Conservation (phyloP, 768 basidiomycete species). For the Neoboletus subvelutipes region DNA sequence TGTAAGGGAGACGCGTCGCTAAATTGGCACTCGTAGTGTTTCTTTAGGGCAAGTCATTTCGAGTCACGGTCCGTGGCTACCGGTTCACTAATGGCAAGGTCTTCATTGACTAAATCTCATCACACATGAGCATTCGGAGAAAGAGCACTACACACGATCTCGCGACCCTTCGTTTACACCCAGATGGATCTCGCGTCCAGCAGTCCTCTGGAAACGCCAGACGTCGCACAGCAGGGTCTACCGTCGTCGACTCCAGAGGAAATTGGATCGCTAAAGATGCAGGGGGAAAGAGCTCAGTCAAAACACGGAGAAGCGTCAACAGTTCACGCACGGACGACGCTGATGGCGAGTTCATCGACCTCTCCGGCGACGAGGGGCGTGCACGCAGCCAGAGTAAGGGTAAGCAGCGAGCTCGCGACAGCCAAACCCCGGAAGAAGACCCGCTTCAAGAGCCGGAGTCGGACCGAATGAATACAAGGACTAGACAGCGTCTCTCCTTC, state of each 20-base stretch:
- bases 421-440: slow-evolving; percentile 8
- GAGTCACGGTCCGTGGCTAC: slow-evolving; percentile 4
- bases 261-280: slow-evolving; percentile 72
- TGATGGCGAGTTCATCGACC: slow-evolving; percentile 26
- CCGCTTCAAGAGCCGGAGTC: slow-evolving; percentile 12
- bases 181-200: slow-evolving; percentile 61
- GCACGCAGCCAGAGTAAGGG: slow-evolving; percentile 19
- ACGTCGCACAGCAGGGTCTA: slow-evolving; percentile 34
- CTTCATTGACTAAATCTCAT: neutral
- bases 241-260: slow-evolving; percentile 47
- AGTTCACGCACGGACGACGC: slow-evolving; percentile 21
- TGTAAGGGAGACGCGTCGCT: slow-evolving; percentile 19
- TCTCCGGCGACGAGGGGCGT: slow-evolving; percentile 21
- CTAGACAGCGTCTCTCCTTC: slow-evolving; percentile 48
- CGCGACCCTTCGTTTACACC: slow-evolving; percentile 61
- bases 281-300: slow-evolving; percentile 48
- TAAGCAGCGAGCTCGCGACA: slow-evolving; percentile 24
- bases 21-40: neutral
- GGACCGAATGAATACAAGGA: slow-evolving; percentile 20
- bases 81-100: neutral
- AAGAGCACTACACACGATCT: slow-evolving; percentile 64
- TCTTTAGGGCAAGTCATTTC: slow-evolving; percentile 25
- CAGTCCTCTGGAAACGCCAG: slow-evolving; percentile 39
- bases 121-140: slow-evolving; percentile 33
- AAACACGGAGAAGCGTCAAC: slow-evolving; percentile 32